Evolutionary conservation across 2,329 filamentous ascomycete species (phyloP).

Genomic region (Claviceps fusiformis): DNA sequence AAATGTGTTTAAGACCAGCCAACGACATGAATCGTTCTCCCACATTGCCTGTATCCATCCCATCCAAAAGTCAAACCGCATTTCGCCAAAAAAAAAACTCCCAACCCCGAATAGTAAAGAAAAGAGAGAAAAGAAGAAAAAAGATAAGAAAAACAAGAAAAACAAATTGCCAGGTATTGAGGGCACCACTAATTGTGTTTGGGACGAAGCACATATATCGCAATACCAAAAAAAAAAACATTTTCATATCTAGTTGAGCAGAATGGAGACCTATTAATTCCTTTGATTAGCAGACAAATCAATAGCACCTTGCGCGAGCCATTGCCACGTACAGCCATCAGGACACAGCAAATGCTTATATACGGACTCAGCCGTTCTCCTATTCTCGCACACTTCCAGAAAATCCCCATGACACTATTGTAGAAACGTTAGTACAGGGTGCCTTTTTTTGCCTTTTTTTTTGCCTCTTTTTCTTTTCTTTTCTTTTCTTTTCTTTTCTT

Average conservation of each 20-base stretch:
- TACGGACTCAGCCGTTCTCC: constrained; percentile 91
- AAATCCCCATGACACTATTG: constrained; percentile 61
- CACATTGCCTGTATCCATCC: not conserved
- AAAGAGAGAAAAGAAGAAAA: no score
- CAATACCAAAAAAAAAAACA: no score
- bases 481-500: no score
- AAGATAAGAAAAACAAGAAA: no score
- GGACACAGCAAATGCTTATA: constrained; percentile 80
- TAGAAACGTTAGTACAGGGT: not conserved
- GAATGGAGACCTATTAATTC: constrained; percentile 20
- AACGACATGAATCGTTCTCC: not conserved
- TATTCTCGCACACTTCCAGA: constrained; percentile 91
- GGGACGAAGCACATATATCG: not conserved
- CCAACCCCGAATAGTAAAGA: not conserved
- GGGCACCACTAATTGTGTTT: not conserved
- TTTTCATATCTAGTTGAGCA: constrained; percentile 19
- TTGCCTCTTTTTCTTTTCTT: no score
- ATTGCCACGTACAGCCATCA: constrained; percentile 65
- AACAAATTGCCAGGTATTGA: not conserved
- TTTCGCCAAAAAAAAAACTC: not conserved
- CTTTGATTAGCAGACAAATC: not conserved
- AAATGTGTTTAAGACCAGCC: not conserved
- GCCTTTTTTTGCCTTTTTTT: no score
- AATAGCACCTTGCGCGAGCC: not conserved
- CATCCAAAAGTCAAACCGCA: not conserved